Evolutionary conservation across 495 filamentous ascomycete species (phyloP), one percentile per base, ranked within the genome.

Genomic region (Amniculicola lignicola): DNA sequence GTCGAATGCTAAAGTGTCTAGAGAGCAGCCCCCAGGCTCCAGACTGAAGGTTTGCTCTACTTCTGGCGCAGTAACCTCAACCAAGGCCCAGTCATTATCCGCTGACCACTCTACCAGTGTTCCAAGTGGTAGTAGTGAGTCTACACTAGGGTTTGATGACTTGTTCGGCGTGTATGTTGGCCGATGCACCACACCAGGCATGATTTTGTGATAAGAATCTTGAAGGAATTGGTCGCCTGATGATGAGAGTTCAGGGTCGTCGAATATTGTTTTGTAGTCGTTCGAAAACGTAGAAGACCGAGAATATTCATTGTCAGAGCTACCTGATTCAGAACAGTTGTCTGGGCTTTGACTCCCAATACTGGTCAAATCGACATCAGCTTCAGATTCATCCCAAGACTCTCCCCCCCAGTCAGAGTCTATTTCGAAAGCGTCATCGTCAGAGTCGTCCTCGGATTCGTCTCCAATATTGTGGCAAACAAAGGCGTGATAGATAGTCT

Each of bases 91-190:
- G n/a, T 33, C 29, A 7, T 33, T 33, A n/a, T 33, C 29, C 29
- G n/a, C 7, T 7, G 29, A 33, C 29, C 29, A 33, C 29, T 33
- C n/a, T n/a, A 33, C 29, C 29, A 33, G 29, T 33, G 29, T 33
- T 33, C 29, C 29, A 33, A 33, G 29, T 7, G 29, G 29, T 7
- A 33, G 7, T n/a, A 33, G 29, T n/a, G 29, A 7, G 29, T 33
- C 29, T 33, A 7, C n/a, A 33, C n/a, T 33, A 7, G 29, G 29
- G n/a, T 7, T n/a, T 33, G 29, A 7, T 7, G n/a, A n/a, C 52
- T 82, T 10, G 7, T 9, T 7, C 7, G 39, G 7, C 16, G 19
- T 9, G 16, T 42, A 42, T n/a, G n/a, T 33, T 33, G 29, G 29
- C 29, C 29, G 29, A 33, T n/a, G n/a, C n/a, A n/a, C n/a, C n/a